Percentiles rank a stretch among this genome's conserved stretches.
phyloP scores from a whole-genome alignment of 2,329 filamentous ascomycete species.

The Stagonosporopsis cucurbitacearum region DNA sequence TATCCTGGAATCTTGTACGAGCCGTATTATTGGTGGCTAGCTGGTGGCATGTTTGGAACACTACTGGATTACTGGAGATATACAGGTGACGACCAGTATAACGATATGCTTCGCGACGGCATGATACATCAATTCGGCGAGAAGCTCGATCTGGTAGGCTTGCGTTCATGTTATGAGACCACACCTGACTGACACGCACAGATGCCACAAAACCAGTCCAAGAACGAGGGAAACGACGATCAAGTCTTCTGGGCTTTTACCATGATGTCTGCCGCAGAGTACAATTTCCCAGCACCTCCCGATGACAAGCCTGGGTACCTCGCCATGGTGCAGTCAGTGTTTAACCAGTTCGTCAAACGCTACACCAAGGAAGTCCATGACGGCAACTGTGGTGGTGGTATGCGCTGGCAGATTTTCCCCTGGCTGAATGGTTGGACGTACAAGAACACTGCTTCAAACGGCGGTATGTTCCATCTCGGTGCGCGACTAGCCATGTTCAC shows the following conservation, averaged over 20 bases:
- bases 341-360: conserved; percentile 47
- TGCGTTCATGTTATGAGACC: no score
- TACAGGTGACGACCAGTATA: conserved; percentile 75
- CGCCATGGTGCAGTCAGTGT: conserved; percentile 51
- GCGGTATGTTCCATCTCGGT: conserved; percentile 49
- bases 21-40: conserved; percentile 73
- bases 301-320: conserved; percentile 52
- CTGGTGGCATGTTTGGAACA: conserved; percentile 72
- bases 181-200: conserved; percentile 3
- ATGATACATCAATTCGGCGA: conserved; percentile 43
- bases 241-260: conserved; percentile 65
- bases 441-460: conserved; percentile 50
- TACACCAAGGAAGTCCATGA: conserved; percentile 37
- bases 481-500: conserved; percentile 49
- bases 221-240: conserved; percentile 61
- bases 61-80: conserved; percentile 87
- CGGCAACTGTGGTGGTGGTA: conserved; percentile 42
- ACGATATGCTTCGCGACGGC: conserved; percentile 66
- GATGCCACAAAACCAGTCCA: conserved; percentile 47
- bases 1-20: conserved; percentile 53
- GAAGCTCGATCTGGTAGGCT: conserved; percentile 35
- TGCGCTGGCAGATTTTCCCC: conserved; percentile 48
- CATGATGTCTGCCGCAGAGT: conserved; percentile 63
- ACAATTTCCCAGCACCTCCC: conserved; percentile 53
- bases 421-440: conserved; percentile 47